Conservation (phyloP, 2,329 filamentous ascomycete genomes). For the Plectosphaerella cucumerina region DNA sequence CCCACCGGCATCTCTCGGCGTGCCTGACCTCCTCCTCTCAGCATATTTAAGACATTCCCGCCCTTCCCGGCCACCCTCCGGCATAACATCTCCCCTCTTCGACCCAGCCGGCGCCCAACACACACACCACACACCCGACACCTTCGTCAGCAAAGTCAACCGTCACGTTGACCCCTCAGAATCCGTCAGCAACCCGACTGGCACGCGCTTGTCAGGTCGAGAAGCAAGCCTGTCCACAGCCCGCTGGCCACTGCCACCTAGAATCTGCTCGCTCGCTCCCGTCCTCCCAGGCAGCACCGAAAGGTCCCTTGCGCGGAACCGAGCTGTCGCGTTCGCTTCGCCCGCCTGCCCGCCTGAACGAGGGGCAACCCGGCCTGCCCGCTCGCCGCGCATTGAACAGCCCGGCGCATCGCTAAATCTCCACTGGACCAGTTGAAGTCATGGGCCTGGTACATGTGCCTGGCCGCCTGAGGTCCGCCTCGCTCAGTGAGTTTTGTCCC, state of each 20-base stretch:
- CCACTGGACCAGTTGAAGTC: constrained; percentile 11
- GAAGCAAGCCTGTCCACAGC: not conserved
- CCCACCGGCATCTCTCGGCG: not conserved
- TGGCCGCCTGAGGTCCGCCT: constrained; percentile 5
- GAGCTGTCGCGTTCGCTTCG: not conserved
- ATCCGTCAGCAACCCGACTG: not conserved
- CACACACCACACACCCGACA: not conserved
- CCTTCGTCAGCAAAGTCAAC: not conserved
- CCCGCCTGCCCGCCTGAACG: not conserved
- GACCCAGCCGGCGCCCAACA: not conserved
- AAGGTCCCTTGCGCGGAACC: not conserved
- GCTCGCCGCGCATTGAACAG: no score
- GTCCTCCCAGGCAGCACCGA: not conserved
- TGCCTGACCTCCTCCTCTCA: not conserved
- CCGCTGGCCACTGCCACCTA: not conserved
- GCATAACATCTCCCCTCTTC: not conserved
- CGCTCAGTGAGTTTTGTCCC: constrained; percentile 4
- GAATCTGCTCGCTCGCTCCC: not conserved
- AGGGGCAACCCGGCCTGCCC: no score
- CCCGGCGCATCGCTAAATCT: not conserved
- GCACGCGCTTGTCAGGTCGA: no score
- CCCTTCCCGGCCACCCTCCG: constrained; percentile 1
- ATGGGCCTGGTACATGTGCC: constrained; percentile 17
- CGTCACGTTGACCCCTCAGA: not conserved
- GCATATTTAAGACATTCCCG: constrained; percentile 1